Percentiles rank a stretch among this genome's conserved stretches.
These are phyloP conservation scores for Chlamydomonas reinhardtii DNA, from an alignment of 163 green algal genomes.

Conservation along the genomic window DNA sequence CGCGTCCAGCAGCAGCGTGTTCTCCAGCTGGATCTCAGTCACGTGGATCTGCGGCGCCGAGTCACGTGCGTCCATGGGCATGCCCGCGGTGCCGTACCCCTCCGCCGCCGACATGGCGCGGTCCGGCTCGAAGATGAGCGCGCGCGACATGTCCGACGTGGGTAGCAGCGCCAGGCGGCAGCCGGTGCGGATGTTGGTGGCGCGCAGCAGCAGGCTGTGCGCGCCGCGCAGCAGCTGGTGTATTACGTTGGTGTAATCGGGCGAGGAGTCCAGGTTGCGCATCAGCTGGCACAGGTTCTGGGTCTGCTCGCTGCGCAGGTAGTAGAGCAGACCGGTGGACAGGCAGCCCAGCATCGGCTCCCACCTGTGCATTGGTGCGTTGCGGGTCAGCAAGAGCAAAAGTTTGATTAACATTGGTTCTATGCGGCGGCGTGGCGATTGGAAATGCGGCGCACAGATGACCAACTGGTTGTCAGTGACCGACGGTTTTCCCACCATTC, in stretches of 20 bases:
- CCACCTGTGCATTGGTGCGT: slow-evolving; percentile 56
- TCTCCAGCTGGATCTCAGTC: slow-evolving; percentile 74
- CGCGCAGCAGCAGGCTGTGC: slow-evolving; percentile 70
- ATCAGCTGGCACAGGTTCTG: slow-evolving; percentile 71
- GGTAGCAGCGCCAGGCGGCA: slow-evolving; percentile 69
- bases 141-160: slow-evolving; percentile 64
- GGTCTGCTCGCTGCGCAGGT: slow-evolving; percentile 73
- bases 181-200: slow-evolving; percentile 74
- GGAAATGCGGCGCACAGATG: no score
- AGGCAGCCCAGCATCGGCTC: slow-evolving; percentile 76
- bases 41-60: slow-evolving; percentile 66
- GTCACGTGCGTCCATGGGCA: slow-evolving; percentile 10
- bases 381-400: no score
- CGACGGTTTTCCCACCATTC: no score
- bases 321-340: slow-evolving; percentile 67
- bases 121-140: slow-evolving; percentile 74
- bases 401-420: no score
- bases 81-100: slow-evolving; percentile 15
- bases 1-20: slow-evolving; percentile 75
- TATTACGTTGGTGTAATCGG: slow-evolving; percentile 68
- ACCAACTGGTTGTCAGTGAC: no score
- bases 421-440: no score
- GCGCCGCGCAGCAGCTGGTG: slow-evolving; percentile 64
- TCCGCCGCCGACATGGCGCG: slow-evolving; percentile 39
- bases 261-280: slow-evolving; percentile 61